A percentile compares a stretch with the other conserved stretches of the same genome.
These are phyloP conservation scores for Cardiospermum halicacabum DNA, from an alignment of 345 rosid species.

Conservation along the genomic window DNA sequence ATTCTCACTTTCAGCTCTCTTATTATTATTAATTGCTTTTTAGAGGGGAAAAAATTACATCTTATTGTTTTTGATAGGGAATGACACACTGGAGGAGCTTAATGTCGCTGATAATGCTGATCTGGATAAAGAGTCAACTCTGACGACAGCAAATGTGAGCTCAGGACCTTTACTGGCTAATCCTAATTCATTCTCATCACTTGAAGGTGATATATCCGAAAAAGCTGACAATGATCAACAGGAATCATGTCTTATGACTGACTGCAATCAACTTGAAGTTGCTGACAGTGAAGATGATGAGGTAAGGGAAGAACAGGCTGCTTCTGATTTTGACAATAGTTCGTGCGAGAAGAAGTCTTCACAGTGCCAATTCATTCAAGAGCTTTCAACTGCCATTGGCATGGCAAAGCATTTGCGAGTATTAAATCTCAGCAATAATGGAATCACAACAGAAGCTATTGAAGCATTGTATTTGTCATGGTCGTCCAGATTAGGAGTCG, in stretches of 20 bases:
- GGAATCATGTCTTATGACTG: conserved; percentile 28
- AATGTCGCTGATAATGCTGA: conserved; percentile 54
- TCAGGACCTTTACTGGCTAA: conserved; percentile 21
- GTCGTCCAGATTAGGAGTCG: conserved; percentile 49
- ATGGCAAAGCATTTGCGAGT: conserved; percentile 54
- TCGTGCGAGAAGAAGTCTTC: conserved; percentile 35
- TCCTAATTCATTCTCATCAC: conserved; percentile 19
- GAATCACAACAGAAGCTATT: conserved; percentile 41
- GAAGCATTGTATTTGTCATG: conserved; percentile 56
- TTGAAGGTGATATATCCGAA: conserved; percentile 12
- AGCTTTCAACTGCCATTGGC: conserved; percentile 58
- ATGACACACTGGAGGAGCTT: conserved; percentile 68
- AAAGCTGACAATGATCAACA: conserved; percentile 21
- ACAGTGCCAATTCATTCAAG: conserved; percentile 32
- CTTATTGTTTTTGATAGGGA: conserved; percentile 39
- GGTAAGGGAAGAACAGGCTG: conserved; percentile 25
- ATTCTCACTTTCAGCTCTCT: background rate
- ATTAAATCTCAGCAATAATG: conserved; percentile 71
- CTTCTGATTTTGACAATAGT: conserved; percentile 34
- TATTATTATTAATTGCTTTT: background rate
- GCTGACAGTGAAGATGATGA: conserved; percentile 84
- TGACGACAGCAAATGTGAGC: conserved; percentile 15
- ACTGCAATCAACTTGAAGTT: conserved; percentile 54
- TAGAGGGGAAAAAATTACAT: background rate
- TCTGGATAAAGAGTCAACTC: conserved; percentile 21